phyloP scores from a whole-genome alignment of 2,329 filamentous ascomycete genomes.

The Botrytis medusae region DNA sequence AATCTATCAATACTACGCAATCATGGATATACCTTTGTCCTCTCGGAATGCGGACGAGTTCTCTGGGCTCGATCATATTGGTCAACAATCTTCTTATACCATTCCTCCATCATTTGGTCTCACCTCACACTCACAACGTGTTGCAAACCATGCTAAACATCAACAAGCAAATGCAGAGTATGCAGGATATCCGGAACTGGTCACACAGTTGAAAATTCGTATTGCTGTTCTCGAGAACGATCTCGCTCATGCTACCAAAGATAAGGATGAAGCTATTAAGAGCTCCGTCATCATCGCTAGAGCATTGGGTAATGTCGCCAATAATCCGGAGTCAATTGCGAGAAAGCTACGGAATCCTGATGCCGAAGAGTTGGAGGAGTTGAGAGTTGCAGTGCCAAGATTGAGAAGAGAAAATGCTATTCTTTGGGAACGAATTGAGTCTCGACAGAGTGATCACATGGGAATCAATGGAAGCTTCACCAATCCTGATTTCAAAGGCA shows the following conservation, averaged over 20 bases:
- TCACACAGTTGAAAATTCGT: slow-evolving; percentile 26
- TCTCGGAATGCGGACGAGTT: background rate
- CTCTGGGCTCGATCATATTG: background rate
- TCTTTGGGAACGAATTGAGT: slow-evolving; percentile 15
- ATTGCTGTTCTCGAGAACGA: slow-evolving; percentile 35
- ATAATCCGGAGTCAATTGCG: background rate
- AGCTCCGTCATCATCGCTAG: slow-evolving; percentile 25
- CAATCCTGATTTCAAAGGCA: background rate
- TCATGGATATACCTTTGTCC: background rate
- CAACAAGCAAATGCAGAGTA: slow-evolving; percentile 44
- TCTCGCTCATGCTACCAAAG: slow-evolving; percentile 25
- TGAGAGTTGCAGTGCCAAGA: slow-evolving; percentile 29
- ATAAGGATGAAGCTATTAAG: slow-evolving; percentile 27
- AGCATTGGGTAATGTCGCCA: slow-evolving; percentile 11
- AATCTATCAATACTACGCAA: background rate
- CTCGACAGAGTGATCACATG: background rate
- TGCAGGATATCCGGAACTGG: background rate
- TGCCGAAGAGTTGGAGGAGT: slow-evolving; percentile 19
- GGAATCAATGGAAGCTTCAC: background rate
- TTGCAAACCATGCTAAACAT: slow-evolving; percentile 65
- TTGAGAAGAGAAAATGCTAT: slow-evolving; percentile 28
- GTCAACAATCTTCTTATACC: background rate
- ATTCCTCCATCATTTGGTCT: background rate
- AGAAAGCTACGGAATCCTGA: background rate
- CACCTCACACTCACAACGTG: background rate